These are phyloP conservation scores for Perilla frutescens DNA, from an alignment of 257 asterid genomes.

Conservation along the genomic window DNA sequence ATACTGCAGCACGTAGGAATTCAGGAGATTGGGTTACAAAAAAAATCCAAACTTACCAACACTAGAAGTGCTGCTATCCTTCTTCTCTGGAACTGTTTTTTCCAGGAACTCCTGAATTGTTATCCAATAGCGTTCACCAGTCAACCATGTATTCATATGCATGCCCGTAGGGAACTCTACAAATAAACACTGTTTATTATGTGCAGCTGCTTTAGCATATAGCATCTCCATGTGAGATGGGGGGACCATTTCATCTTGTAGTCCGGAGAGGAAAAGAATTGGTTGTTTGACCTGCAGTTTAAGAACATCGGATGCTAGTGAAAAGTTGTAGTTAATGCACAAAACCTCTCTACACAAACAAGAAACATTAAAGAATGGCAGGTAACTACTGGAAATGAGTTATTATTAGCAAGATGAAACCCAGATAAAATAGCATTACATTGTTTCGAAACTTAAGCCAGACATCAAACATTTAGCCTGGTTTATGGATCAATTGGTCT, in stretches of 20 bases:
- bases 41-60: conserved; percentile 50
- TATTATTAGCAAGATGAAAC: neutral
- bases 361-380: conserved; percentile 2
- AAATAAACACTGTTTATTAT: conserved; percentile 65
- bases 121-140: conserved; percentile 91
- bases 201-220: conserved; percentile 95
- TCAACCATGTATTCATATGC: conserved; percentile 98
- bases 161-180: conserved; percentile 87
- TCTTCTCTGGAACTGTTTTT: conserved; percentile 58
- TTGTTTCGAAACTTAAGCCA: neutral
- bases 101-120: conserved; percentile 72
- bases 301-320: conserved; percentile 21
- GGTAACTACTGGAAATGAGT: neutral
- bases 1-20: conserved; percentile 9
- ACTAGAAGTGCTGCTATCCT: conserved; percentile 46
- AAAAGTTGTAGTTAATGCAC: conserved; percentile 1
- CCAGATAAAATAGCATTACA: neutral
- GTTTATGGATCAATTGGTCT: neutral
- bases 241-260: conserved; percentile 97
- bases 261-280: conserved; percentile 90
- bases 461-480: neutral
- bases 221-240: conserved; percentile 92
- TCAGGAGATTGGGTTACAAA: conserved; percentile 4
- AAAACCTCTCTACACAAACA: neutral
- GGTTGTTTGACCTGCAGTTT: conserved; percentile 80